A percentile compares a stretch with the other conserved stretches of the same genome.
Evolutionary conservation across 192 early-diverging fungal genomes (phyloP).

Genomic region (Gaertneriomyces sp.): DNA sequence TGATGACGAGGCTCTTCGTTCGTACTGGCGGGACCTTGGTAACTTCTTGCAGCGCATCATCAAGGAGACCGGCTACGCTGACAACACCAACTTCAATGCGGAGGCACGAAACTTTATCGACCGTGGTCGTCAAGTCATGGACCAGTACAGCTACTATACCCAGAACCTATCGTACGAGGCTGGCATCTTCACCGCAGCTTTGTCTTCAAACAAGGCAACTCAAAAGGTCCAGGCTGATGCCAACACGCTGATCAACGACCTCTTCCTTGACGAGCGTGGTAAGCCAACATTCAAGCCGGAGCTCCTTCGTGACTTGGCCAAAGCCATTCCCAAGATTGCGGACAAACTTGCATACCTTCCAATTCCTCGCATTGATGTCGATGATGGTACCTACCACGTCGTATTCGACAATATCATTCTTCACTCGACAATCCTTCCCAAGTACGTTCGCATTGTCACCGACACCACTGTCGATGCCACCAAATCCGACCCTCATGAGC

Average conservation of each 20-base stretch:
- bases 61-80: constrained; percentile 36
- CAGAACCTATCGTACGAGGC: constrained; percentile 35
- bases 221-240: constrained; percentile 33
- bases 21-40: constrained; percentile 30
- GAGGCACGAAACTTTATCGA: constrained; percentile 36
- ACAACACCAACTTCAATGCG: constrained; percentile 23
- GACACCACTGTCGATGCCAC: constrained; percentile 32
- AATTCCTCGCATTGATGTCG: constrained; percentile 46
- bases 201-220: constrained; percentile 39
- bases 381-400: constrained; percentile 36
- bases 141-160: constrained; percentile 33
- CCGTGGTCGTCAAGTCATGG: constrained; percentile 27
- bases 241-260: constrained; percentile 31
- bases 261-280: constrained; percentile 50
- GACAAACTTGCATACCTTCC: constrained; percentile 47
- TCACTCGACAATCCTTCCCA: constrained; percentile 35
- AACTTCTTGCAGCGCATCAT: constrained; percentile 36
- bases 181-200: constrained; percentile 25
- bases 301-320: constrained; percentile 46
- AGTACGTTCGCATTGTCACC: constrained; percentile 28
- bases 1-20: constrained; percentile 36
- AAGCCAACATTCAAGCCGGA: constrained; percentile 51
- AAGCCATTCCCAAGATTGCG: constrained; percentile 42
- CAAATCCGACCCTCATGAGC: constrained; percentile 16
- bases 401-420: constrained; percentile 40